phyloP scores from a whole-genome alignment of 805 yeast species.

The Suhomyces prunicola region DNA sequence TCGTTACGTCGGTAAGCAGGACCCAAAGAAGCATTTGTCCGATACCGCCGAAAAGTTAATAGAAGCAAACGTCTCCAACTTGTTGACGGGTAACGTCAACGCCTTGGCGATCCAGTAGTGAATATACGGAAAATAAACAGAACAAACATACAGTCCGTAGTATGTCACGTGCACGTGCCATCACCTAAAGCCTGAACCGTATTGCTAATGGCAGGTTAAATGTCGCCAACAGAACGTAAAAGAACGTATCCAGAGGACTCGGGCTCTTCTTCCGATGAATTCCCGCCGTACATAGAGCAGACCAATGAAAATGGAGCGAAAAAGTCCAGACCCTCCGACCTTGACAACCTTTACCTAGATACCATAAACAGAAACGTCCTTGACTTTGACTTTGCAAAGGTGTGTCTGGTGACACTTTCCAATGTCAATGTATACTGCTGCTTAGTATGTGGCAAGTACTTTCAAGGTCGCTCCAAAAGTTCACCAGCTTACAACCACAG shows the following conservation, averaged over 20 bases:
- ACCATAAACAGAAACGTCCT: constrained; percentile 43
- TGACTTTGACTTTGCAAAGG: constrained; percentile 69
- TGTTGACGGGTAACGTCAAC: constrained; percentile 86
- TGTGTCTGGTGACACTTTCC: constrained; percentile 62
- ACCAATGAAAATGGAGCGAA: neutral
- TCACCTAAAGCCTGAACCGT: neutral
- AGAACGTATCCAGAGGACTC: neutral
- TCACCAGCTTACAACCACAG: constrained; percentile 71
- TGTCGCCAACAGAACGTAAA: neutral
- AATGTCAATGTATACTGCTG: constrained; percentile 67
- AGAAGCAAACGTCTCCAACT: constrained; percentile 86
- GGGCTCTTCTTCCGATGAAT: constrained; percentile 1
- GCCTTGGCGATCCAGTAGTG: constrained; percentile 76
- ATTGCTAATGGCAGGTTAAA: neutral
- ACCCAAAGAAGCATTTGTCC: constrained; percentile 94
- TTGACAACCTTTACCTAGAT: constrained; percentile 27
- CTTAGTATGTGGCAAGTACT: constrained; percentile 68
- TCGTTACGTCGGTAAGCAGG: constrained; percentile 96
- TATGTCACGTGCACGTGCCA: neutral
- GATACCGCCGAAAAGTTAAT: constrained; percentile 83
- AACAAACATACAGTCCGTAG: neutral
- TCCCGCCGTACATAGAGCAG: neutral
- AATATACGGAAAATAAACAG: no score
- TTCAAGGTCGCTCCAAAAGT: constrained; percentile 61
- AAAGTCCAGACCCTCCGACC: neutral